Evolutionary conservation across 148 eudicot species (phyloP).

Genomic region (Selenicereus undatus): DNA sequence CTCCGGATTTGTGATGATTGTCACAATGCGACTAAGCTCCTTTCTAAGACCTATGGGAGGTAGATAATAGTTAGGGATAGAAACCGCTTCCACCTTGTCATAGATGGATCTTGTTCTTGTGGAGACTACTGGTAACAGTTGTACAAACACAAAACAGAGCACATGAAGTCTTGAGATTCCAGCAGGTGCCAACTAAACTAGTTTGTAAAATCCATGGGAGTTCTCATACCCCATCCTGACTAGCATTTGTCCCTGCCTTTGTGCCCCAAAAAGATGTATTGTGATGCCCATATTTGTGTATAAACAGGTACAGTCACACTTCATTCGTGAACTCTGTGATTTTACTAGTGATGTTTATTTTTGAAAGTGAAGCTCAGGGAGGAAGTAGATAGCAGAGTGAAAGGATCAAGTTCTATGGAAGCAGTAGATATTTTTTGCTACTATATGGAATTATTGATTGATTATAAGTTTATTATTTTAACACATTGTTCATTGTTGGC

Average conservation of each 20-base stretch:
- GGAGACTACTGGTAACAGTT: slow-evolving; percentile 33
- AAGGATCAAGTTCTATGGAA: no score
- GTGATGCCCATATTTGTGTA: background rate
- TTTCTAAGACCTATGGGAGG: slow-evolving; percentile 33
- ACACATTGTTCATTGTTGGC: background rate
- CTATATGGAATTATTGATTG: background rate
- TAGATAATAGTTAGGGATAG: slow-evolving; percentile 31
- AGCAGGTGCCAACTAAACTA: background rate
- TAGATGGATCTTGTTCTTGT: slow-evolving; percentile 36
- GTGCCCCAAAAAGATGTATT: background rate
- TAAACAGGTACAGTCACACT: background rate
- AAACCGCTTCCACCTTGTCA: slow-evolving; percentile 39
- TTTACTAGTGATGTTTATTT: no score
- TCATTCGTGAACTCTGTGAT: no score
- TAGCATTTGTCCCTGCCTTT: no score
- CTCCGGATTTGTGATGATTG: slow-evolving; percentile 38
- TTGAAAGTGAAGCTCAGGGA: no score
- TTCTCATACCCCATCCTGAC: no score
- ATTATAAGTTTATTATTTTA: background rate
- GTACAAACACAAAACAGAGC: background rate
- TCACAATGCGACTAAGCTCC: slow-evolving; percentile 33
- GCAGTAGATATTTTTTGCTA: no score
- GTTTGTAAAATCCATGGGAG: no score
- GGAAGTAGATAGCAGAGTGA: no score
- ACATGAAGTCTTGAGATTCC: background rate